Conservation (phyloP, 2,329 filamentous ascomycete species). For the Alternaria gaisen region DNA sequence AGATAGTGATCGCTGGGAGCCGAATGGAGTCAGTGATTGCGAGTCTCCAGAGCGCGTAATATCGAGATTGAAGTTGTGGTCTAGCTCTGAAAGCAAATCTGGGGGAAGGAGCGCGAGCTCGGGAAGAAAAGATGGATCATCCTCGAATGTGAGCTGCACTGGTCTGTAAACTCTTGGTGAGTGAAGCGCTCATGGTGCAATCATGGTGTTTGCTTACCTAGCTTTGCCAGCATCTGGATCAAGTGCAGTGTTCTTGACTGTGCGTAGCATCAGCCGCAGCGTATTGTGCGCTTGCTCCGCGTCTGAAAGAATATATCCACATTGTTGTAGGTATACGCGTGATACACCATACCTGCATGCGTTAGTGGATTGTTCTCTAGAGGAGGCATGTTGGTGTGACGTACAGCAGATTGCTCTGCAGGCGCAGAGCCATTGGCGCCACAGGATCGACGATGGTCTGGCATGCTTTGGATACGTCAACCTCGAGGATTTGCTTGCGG, state of each 20-base stretch:
- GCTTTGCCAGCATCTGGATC: constrained; percentile 76
- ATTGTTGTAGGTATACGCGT: constrained; percentile 87
- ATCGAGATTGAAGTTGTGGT: constrained; percentile 47
- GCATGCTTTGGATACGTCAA: constrained; percentile 87
- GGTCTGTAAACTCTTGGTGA: constrained; percentile 61
- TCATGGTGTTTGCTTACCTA: constrained; percentile 63
- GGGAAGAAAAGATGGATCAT: constrained; percentile 83
- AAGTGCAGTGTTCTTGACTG: constrained; percentile 66
- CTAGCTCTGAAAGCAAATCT: constrained; percentile 60
- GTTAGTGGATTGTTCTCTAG: constrained; percentile 20
- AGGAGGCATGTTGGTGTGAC: constrained; percentile 24
- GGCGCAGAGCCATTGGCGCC: constrained; percentile 85
- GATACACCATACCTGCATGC: constrained; percentile 70
- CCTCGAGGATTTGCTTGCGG: constrained; percentile 85
- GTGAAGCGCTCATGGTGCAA: background rate
- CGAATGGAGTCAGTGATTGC: constrained; percentile 50
- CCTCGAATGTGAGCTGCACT: constrained; percentile 77
- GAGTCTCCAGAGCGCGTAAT: constrained; percentile 47
- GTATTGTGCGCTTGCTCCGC: constrained; percentile 76
- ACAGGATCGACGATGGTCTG: constrained; percentile 85
- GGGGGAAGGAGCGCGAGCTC: constrained; percentile 69
- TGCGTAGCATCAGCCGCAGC: constrained; percentile 73
- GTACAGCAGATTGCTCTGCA: constrained; percentile 87
- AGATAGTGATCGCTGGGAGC: constrained; percentile 37
- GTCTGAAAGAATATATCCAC: constrained; percentile 83